Conservation (phyloP, 2,329 filamentous ascomycete genomes). For the Trichoderma cornu-damae region DNA sequence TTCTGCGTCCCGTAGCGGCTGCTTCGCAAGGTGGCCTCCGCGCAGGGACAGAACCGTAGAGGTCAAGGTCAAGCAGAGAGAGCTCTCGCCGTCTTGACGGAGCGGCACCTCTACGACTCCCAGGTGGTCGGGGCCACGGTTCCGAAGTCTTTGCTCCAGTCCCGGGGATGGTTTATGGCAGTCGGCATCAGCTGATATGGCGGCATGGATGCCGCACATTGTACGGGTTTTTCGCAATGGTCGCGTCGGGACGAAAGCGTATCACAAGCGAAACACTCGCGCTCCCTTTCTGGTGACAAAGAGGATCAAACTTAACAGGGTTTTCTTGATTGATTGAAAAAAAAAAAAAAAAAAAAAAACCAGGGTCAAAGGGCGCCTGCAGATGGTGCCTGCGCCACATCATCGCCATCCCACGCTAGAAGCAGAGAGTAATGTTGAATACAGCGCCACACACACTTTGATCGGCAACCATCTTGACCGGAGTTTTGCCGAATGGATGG, state of each 20-base stretch:
- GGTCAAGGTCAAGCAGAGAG: conserved; percentile 55
- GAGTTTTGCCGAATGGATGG: not conserved
- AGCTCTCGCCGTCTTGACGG: conserved; percentile 10
- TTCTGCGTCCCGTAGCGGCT: conserved; percentile 61
- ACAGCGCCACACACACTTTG: not conserved
- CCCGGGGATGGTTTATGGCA: conserved; percentile 29
- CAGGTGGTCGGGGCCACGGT: conserved; percentile 56
- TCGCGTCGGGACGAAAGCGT: not conserved
- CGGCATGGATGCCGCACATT: conserved; percentile 60
- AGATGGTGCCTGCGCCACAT: conserved; percentile 1
- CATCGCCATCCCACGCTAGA: too few relatives aligned
- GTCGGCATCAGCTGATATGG: conserved; percentile 37
- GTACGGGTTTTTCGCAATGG: too few relatives aligned
- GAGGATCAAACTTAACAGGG: not conserved
- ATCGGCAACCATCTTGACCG: not conserved
- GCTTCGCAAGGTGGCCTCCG: conserved; percentile 62
- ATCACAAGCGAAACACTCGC: not conserved
- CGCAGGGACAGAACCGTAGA: conserved; percentile 91
- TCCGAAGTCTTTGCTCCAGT: conserved; percentile 45
- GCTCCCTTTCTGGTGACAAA: not conserved
- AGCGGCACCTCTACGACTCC: conserved; percentile 38
- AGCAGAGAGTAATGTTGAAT: not conserved
- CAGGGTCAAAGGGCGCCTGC: not conserved
- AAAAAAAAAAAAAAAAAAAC: too few relatives aligned
- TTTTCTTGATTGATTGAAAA: too few relatives aligned